Evolutionary conservation across 2,329 filamentous ascomycete genomes (phyloP).

Genomic region (Aureobasidium sp.): DNA sequence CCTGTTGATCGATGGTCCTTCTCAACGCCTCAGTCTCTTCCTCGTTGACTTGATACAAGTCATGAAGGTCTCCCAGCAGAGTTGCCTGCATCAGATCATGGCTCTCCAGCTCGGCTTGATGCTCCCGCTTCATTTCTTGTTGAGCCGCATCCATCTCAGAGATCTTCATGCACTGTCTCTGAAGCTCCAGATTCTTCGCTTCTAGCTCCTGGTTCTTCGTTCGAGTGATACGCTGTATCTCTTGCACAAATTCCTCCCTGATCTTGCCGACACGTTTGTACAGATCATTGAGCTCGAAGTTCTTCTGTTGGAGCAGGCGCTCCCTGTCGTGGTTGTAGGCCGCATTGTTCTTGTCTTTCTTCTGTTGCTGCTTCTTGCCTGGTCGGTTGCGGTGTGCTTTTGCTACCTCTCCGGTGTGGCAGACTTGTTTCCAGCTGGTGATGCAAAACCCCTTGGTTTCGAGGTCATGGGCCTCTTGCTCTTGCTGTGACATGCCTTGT

Average conservation of each 20-base stretch:
- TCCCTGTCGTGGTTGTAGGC: not conserved
- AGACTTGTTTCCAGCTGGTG: not conserved
- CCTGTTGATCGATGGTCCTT: not conserved
- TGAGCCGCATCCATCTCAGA: not conserved
- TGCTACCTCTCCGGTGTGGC: not conserved
- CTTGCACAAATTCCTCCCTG: not conserved
- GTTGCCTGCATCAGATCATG: not conserved
- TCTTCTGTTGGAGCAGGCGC: not conserved
- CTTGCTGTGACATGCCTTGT: not conserved
- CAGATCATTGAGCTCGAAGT: not conserved
- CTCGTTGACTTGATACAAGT: not conserved
- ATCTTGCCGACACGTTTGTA: not conserved
- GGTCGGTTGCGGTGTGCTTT: not conserved
- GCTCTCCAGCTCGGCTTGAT: not conserved
- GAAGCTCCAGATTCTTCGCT: not conserved
- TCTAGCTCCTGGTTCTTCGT: not conserved
- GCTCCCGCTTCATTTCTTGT: not conserved
- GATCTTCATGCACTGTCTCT: not conserved
- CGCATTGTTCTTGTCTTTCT: not conserved
- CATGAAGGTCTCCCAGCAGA: not conserved
- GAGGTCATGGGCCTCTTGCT: not conserved
- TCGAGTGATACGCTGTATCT: not conserved
- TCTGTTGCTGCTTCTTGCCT: not conserved
- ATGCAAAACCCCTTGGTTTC: not conserved
- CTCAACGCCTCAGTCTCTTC: not conserved